Evolutionary conservation across 1,139 yeast genomes (phyloP).

Genomic region (Saccharomyces uvarum): DNA sequence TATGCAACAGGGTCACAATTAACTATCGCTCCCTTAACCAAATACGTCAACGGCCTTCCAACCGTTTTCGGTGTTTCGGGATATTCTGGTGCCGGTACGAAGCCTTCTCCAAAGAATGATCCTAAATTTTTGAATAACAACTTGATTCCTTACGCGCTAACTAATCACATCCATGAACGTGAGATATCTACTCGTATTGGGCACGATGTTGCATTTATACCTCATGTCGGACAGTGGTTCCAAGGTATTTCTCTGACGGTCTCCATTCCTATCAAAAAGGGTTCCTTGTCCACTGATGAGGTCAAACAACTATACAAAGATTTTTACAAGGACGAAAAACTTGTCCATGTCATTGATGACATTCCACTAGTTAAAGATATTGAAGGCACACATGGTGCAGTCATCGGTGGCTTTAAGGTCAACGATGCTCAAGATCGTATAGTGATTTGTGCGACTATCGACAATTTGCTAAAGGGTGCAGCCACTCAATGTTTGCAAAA

Average conservation of each 20-base stretch:
- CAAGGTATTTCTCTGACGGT: conserved; percentile 94
- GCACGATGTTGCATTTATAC: conserved; percentile 75
- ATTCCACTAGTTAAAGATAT: conserved; percentile 81
- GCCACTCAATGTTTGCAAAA: conserved; percentile 97
- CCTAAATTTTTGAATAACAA: conserved; percentile 64
- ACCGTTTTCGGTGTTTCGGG: conserved; percentile 93
- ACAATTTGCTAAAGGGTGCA: conserved; percentile 93
- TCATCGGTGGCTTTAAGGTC: conserved; percentile 92
- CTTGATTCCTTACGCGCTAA: conserved; percentile 87
- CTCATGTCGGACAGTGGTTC: conserved; percentile 99
- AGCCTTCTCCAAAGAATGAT: conserved; percentile 95
- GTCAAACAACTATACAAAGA: conserved; percentile 82
- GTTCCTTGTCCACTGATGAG: conserved; percentile 63
- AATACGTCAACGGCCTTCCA: conserved; percentile 62
- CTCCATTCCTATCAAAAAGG: conserved; percentile 71
- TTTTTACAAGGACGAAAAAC: conserved; percentile 78
- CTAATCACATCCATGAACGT: conserved; percentile 93
- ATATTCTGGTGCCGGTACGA: conserved; percentile 98
- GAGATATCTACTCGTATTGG: conserved; percentile 83
- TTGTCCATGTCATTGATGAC: conserved; percentile 60
- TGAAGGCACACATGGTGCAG: conserved; percentile 89
- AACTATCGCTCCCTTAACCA: conserved; percentile 76
- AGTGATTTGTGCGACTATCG: conserved; percentile 90
- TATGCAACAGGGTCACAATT: conserved; percentile 96
- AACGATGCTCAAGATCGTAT: conserved; percentile 83